Percentiles rank a stretch among this genome's conserved stretches.
phyloP scores from a whole-genome alignment of 495 filamentous ascomycete genomes.

The Penicillium lividum region DNA sequence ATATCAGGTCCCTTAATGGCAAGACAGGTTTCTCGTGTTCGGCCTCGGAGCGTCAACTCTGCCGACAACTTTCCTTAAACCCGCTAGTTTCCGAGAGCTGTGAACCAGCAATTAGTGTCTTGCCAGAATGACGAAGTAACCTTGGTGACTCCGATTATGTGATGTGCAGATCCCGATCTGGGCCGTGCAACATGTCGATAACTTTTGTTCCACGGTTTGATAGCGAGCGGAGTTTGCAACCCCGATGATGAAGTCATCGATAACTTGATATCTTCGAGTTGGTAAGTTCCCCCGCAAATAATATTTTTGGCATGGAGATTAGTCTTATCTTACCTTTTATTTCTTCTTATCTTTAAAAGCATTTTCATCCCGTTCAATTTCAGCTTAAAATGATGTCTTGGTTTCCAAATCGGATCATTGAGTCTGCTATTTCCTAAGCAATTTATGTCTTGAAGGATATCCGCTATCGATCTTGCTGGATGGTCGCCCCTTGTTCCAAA shows the following conservation, averaged over 20 bases:
- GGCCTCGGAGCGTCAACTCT: constrained; percentile 3
- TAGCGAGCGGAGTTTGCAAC: neutral
- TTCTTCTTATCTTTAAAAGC: no score
- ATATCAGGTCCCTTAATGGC: neutral
- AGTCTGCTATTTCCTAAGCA: no score
- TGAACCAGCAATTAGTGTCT: neutral
- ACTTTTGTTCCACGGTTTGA: neutral
- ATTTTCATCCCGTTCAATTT: no score
- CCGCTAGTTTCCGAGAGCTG: constrained; percentile 1
- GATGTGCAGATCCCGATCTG: constrained; percentile 17
- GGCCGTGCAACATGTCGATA: constrained; percentile 5
- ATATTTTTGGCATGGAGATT: neutral
- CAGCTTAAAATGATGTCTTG: no score
- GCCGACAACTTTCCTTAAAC: neutral
- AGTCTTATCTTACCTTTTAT: no score
- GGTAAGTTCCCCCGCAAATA: neutral
- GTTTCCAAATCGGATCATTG: no score
- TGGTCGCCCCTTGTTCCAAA: constrained; percentile 22
- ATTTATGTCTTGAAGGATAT: no score
- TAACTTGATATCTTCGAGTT: neutral
- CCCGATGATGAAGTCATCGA: constrained; percentile 30
- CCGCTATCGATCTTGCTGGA: constrained; percentile 17
- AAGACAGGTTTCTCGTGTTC: neutral
- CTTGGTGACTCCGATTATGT: constrained; percentile 13
- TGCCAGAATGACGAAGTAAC: neutral